phyloP scores from a whole-genome alignment of 345 rosid species.

The Hibiscus tridactylites region DNA sequence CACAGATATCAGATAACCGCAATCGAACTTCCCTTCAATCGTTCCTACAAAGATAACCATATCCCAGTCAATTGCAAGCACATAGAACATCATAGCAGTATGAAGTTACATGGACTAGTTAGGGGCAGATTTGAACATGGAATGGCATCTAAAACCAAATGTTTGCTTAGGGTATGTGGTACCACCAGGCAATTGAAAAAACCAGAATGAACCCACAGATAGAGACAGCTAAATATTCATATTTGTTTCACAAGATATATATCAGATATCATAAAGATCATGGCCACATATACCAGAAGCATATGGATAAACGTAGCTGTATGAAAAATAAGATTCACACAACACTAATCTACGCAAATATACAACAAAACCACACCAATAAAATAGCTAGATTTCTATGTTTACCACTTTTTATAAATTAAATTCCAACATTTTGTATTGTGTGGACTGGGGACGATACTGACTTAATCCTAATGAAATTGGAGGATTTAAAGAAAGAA shows the following conservation, averaged over 20 bases:
- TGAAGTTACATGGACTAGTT: not conserved
- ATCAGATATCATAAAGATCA: conserved; percentile 9
- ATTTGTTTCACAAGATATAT: not conserved
- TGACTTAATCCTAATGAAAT: conserved; percentile 14
- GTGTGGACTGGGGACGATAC: conserved; percentile 7
- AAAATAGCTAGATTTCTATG: conserved; percentile 6
- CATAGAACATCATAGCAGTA: not conserved
- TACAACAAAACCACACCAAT: not conserved
- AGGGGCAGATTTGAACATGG: not conserved
- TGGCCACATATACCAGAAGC: conserved; percentile 16
- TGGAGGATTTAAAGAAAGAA: not conserved
- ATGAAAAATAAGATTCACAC: not conserved
- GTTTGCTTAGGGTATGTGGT: not conserved
- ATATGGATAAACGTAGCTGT: conserved; percentile 20
- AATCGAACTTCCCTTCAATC: conserved; percentile 84
- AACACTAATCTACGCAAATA: conserved; percentile 1
- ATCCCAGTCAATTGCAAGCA: too few species aligned
- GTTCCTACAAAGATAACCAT: conserved; percentile 19
- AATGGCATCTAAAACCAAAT: not conserved
- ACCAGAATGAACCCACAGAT: not conserved
- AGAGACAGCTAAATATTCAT: not conserved
- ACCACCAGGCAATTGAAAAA: not conserved
- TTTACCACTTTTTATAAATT: conserved; percentile 7
- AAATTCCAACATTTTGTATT: conserved; percentile 16
- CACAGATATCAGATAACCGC: conserved; percentile 76